Evolutionary conservation across 2,329 filamentous ascomycete genomes (phyloP), one percentile per base, ranked within the genome.

Genomic region (Fusarium sp.): DNA sequence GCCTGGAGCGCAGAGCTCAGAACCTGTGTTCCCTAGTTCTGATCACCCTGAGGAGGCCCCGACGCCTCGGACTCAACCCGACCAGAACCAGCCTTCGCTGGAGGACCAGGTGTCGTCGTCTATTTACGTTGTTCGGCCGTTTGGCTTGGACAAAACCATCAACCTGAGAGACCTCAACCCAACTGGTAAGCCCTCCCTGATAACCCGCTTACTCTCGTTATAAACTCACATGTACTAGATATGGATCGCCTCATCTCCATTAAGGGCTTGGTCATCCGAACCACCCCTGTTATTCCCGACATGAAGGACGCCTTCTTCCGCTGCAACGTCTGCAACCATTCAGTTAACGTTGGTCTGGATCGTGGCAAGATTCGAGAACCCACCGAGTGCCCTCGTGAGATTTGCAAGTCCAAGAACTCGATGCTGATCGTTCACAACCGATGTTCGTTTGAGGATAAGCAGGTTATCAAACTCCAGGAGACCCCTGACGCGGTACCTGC

Each of bases 231-330:
- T n/a, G 6, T 35, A 54, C 12, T 76, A 89, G 95, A 98, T 80
- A 98, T 98, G 90, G 97, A 99, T 84, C 97, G 97, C 80, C 90
- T 99, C 74, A 93, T 99, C 75, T 94, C 93, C 75, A 92, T 99
- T 84, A 99, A 98, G 84, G 97, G 97, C 54, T 88, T 99, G 17
- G 97, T 99, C 70, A 99, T 99, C 79, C 92, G 97, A 71, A 94
- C 97, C 4, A 98, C 97, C 0, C 95, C 97, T 1, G 94, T 99
- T 74, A 98, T 99, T 74, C 97, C 97, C 1, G 97, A 99, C 79
- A 99, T 99, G 97, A 98, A 97, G 85, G 94, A 98, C 81, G 97
- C 97, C 1, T 98, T 98, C 85, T 99, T 99, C 90, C 93, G 94
- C 73, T 99, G 97, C 85, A 94, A 95, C 68, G 91, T 96, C 30